Conservation (phyloP, 2,329 filamentous ascomycete genomes). For the Ceratocystiopsis sp. region DNA sequence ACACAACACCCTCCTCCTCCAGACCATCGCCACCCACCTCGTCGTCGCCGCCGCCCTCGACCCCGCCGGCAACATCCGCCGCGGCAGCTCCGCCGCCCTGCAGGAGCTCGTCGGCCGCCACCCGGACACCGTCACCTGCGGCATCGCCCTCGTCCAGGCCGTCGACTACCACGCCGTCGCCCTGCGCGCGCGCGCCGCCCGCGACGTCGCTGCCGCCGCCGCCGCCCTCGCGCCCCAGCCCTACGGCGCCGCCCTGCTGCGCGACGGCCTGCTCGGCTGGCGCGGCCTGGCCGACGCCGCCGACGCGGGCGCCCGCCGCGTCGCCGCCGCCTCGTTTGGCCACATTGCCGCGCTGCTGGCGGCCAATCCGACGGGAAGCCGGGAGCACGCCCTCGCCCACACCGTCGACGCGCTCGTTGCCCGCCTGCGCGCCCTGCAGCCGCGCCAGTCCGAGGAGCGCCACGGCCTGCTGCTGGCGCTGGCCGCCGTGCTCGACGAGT, state of each 20-base stretch:
- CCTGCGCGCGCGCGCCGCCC: constrained; percentile 64
- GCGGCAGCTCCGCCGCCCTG: constrained; percentile 80
- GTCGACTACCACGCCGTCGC: constrained; percentile 92
- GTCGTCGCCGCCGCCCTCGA: constrained; percentile 72
- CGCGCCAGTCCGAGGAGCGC: constrained; percentile 48
- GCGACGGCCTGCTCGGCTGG: constrained; percentile 64
- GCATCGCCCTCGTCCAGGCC: constrained; percentile 71
- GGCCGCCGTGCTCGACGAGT: constrained; percentile 36
- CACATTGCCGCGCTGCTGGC: constrained; percentile 26
- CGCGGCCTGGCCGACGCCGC: constrained; percentile 65
- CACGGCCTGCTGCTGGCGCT: constrained; percentile 50
- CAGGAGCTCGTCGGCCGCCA: constrained; percentile 91
- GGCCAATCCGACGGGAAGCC: background rate
- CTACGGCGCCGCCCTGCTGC: constrained; percentile 51
- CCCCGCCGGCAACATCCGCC: constrained; percentile 79
- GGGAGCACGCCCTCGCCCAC: constrained; percentile 14
- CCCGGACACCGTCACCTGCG: constrained; percentile 64
- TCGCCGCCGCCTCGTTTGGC: constrained; percentile 55
- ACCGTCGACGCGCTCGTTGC: constrained; percentile 24
- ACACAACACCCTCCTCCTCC: constrained; percentile 33
- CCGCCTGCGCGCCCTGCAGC: constrained; percentile 28
- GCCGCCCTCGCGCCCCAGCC: constrained; percentile 45
- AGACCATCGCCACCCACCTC: constrained; percentile 65
- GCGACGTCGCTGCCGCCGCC: constrained; percentile 54
- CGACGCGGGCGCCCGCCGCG: constrained; percentile 56